Evolutionary conservation across 225 moss, liverwort and hornwort species (phyloP), one percentile per base, ranked within the genome.

Genomic region (Sphagnum tenellum): DNA sequence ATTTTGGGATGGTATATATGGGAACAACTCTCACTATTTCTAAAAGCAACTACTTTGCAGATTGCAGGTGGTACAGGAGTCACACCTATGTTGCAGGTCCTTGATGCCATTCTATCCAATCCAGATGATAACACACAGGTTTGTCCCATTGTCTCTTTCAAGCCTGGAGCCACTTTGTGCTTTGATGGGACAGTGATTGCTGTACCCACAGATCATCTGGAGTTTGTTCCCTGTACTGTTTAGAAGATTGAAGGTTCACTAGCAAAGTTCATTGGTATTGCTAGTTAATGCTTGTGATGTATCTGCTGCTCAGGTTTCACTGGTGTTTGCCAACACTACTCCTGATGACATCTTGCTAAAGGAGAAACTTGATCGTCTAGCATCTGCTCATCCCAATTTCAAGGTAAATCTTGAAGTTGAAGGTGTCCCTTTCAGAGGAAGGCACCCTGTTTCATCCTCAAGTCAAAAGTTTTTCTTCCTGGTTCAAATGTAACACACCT

Each of bases 21-120:
- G 29, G 29, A 29, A 46, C 48, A n/a, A 71, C 9, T 48, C 7
- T 55, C 44, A 14, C 29, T 29, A 29, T 29, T 29, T 29, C 29
- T 29, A 29, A 29, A 29, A 29, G 29, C 29, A 29, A 29, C 29
- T 29, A 29, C 29, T 29, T 29, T 78, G 64, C 84, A 95, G 89
- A 71, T 95, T 73, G 92, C 92, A 74, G 92, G 94, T 64, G 94
- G 94, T 64, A 78, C 82, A 72, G 94, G 94, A 29, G 82, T 92
- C 61, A 95, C 94, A 65, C 92, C 92, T 49, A 95, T 95, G 92
- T 81, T 77, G 61, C 92, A 95, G 62, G 51, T 95, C 49, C 86
- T 95, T 71, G 84, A 95, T 79, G 89, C 75, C 46, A 84, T 95
- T 57, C 76, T 95, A 67, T 84, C 89, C 68, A 89, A 95, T 78